These are phyloP conservation scores for Meira nashicola DNA, from an alignment of 1,284 basidiomycete species.

Conservation along the genomic window DNA sequence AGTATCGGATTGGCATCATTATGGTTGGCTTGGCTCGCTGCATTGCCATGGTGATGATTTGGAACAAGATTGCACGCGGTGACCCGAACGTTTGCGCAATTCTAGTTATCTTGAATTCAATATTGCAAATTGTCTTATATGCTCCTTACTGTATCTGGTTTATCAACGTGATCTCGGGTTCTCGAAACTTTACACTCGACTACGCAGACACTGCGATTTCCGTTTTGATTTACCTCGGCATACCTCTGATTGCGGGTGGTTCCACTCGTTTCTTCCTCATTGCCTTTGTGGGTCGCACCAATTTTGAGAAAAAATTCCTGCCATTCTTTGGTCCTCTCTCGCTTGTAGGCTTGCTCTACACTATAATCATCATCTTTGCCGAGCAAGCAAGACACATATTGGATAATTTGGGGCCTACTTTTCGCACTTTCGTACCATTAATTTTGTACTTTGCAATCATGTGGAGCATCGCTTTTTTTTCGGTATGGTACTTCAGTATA, in stretches of 20 bases:
- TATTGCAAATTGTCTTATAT: constrained; percentile 71
- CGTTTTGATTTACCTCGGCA: constrained; percentile 63
- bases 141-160: constrained; percentile 72
- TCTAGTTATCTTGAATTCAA: constrained; percentile 60
- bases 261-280: constrained; percentile 65
- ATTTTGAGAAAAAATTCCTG: constrained; percentile 62
- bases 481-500: constrained; percentile 54
- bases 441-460: constrained; percentile 69
- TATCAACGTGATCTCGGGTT: constrained; percentile 63
- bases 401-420: constrained; percentile 34
- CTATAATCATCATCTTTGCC: constrained; percentile 72
- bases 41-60: constrained; percentile 49
- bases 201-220: constrained; percentile 70
- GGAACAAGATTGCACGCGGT: constrained; percentile 71
- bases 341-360: constrained; percentile 60
- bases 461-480: constrained; percentile 65
- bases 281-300: constrained; percentile 56
- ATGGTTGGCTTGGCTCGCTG: constrained; percentile 62
- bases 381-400: constrained; percentile 58
- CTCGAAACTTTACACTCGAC: constrained; percentile 58
- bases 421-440: constrained; percentile 65
- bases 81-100: constrained; percentile 72
- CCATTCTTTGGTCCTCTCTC: constrained; percentile 68
- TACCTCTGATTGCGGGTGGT: constrained; percentile 66
- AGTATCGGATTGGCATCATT: constrained; percentile 58